Evolutionary conservation across 345 rosid genomes (phyloP), one percentile per base, ranked within the genome.

Genomic region (Lepidium didymum): DNA sequence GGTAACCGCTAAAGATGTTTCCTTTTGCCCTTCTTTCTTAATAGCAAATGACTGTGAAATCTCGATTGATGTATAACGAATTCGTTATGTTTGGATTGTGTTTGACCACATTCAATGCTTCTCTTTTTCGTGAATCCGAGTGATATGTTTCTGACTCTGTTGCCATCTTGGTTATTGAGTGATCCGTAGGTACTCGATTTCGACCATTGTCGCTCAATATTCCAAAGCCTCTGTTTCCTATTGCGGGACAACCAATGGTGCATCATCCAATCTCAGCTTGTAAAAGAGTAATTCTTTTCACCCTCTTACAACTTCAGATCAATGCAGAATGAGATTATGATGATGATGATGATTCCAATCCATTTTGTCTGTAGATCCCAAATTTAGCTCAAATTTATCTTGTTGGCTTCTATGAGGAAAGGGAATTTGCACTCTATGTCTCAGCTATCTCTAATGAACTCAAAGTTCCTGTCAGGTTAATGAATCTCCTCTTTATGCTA

Each of bases 191-290:
- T 35, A 93, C 98, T 79, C 75, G 97, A 18, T 93, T 93, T 74
- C 82, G 97, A 59, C 97, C 98, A 41, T 69, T 93, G 81, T 93
- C 98, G 1, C 67, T 93, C 83, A 88, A 93, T 75, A 77, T 90
- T 56, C 87, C 96, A 19, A 93, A 93, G 84, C 96, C 97, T 59
- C 84, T 90, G 47, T 90, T 90, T 78, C 97, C 97, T 49, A 75
- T 90, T 58, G 98, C 94, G 0, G 96, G 97, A 54, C 96, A 88
- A 62, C 89, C 97, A 64, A 93, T 93, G 97, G 96, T 93, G 75
- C 96, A 93, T 73, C 98, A 90, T 75, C 98, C 98, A 1, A 93
- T 93, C 67, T 86, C 97, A 67, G 98, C 97, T 79, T 93, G 98
- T 72, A 93, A 87, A 82, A 86, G 81, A 85, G 98, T 92, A 80